A percentile compares a stretch with the other conserved stretches of the same genome.
Conservation (phyloP, 2,329 filamentous ascomycete species). For the Aspergillus aculeatus region DNA sequence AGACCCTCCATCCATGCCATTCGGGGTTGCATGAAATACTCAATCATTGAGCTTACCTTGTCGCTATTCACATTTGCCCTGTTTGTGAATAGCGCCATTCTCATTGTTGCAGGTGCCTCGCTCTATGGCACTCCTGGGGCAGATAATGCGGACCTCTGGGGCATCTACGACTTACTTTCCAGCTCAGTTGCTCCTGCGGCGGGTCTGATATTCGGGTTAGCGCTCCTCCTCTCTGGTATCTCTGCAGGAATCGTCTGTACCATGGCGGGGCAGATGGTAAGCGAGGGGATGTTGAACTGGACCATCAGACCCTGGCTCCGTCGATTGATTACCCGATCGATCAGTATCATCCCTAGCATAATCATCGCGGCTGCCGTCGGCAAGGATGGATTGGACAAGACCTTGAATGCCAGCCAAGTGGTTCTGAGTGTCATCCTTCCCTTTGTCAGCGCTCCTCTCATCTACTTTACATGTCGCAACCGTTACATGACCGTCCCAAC, state of each 20-base stretch:
- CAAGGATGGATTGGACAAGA: slow-evolving; percentile 65
- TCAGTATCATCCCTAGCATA: slow-evolving; percentile 79
- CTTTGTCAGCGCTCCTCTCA: slow-evolving; percentile 77
- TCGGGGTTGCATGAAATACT: slow-evolving; percentile 69
- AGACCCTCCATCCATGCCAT: slow-evolving; percentile 72
- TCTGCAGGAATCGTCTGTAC: slow-evolving; percentile 86
- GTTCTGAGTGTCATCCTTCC: slow-evolving; percentile 75
- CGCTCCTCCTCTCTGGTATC: slow-evolving; percentile 74
- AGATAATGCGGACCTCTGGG: slow-evolving; percentile 73
- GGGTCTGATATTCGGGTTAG: slow-evolving; percentile 80
- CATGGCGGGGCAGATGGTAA: slow-evolving; percentile 85
- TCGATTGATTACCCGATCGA: slow-evolving; percentile 71
- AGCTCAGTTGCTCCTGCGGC: slow-evolving; percentile 69
- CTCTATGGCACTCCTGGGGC: slow-evolving; percentile 65
- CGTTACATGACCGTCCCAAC: slow-evolving; percentile 73
- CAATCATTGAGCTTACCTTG: slow-evolving; percentile 66
- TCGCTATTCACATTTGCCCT: slow-evolving; percentile 80
- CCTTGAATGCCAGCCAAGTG: slow-evolving; percentile 75
- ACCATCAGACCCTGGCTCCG: slow-evolving; percentile 73
- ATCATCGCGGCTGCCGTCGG: slow-evolving; percentile 80
- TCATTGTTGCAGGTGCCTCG: slow-evolving; percentile 77
- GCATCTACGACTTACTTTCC: slow-evolving; percentile 72
- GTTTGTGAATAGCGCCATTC: slow-evolving; percentile 79
- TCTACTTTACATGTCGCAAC: slow-evolving; percentile 78
- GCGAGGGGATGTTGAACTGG: slow-evolving; percentile 78